Percentiles rank a stretch among this genome's conserved stretches.
phyloP scores from a whole-genome alignment of 164 flowering plant species.

The Vitis cinerea region DNA sequence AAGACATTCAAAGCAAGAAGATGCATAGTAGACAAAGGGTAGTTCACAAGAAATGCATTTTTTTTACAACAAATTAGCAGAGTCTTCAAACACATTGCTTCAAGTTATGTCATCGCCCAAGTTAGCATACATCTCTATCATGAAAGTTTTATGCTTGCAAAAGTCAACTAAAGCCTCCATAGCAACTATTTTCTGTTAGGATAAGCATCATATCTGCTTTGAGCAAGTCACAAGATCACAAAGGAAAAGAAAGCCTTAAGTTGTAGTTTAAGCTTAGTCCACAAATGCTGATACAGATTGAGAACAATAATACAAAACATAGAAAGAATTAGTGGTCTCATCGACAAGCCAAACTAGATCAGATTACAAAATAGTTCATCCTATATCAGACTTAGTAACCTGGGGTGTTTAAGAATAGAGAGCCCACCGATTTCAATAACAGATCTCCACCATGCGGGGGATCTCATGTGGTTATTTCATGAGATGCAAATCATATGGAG shows the following conservation, averaged over 20 bases:
- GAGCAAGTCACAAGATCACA: too few relatives aligned
- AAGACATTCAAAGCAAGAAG: too few relatives aligned
- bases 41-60: too few relatives aligned
- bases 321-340: slow-evolving; percentile 25
- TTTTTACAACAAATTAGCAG: too few relatives aligned
- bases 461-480: slow-evolving; percentile 25
- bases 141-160: too few relatives aligned
- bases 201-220: too few relatives aligned
- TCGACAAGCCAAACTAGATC: slow-evolving; percentile 27
- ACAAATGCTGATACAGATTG: slow-evolving; percentile 23
- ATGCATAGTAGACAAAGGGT: too few relatives aligned
- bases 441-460: slow-evolving; percentile 30
- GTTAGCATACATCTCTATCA: too few relatives aligned
- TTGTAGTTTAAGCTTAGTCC: slow-evolving; percentile 23
- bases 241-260: not conserved
- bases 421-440: slow-evolving; percentile 26
- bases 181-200: too few relatives aligned
- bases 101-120: too few relatives aligned
- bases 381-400: not conserved
- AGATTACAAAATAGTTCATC: slow-evolving; percentile 1
- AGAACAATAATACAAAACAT: slow-evolving; percentile 24
- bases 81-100: too few relatives aligned
- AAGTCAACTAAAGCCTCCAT: too few relatives aligned
- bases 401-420: slow-evolving; percentile 20
- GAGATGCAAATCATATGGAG: slow-evolving; percentile 7